These are phyloP conservation scores for Botryotinia calthae DNA, from an alignment of 2,329 filamentous ascomycete genomes.

Conservation along the genomic window DNA sequence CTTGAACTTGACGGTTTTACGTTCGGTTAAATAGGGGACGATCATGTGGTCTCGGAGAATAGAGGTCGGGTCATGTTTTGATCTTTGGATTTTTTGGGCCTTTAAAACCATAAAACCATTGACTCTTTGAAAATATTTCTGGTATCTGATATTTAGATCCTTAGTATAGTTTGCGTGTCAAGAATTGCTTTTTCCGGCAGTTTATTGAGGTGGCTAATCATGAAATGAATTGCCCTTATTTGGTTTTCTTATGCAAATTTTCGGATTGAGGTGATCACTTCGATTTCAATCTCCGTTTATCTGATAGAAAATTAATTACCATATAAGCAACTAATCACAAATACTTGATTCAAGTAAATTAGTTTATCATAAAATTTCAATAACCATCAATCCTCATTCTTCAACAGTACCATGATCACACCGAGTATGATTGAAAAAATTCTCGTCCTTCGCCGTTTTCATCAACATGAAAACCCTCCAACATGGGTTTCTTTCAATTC, in stretches of 20 bases:
- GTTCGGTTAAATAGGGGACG: neutral
- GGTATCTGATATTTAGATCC: neutral
- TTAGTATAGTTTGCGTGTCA: rapidly evolving
- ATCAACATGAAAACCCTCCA: neutral
- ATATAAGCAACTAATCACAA: neutral
- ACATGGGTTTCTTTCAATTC: neutral
- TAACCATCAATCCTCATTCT: neutral
- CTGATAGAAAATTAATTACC: neutral
- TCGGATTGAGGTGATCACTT: neutral
- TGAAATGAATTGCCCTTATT: neutral
- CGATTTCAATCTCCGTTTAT: neutral
- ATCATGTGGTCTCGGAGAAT: neutral
- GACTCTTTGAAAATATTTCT: neutral
- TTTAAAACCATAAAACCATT: neutral
- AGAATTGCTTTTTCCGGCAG: neutral
- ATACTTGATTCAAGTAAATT: neutral
- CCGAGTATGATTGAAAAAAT: neutral
- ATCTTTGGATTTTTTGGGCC: rapidly evolving
- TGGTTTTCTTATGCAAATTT: neutral
- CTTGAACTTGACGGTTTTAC: neutral
- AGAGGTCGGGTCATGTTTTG: neutral
- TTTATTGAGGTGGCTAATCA: neutral
- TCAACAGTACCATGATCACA: no score
- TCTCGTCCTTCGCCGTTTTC: slow-evolving; percentile 8
- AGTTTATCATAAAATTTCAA: neutral